Evolutionary conservation across 306 rosid species (phyloP), one percentile per base, ranked within the genome.

Genomic region (Mimosa pudica): DNA sequence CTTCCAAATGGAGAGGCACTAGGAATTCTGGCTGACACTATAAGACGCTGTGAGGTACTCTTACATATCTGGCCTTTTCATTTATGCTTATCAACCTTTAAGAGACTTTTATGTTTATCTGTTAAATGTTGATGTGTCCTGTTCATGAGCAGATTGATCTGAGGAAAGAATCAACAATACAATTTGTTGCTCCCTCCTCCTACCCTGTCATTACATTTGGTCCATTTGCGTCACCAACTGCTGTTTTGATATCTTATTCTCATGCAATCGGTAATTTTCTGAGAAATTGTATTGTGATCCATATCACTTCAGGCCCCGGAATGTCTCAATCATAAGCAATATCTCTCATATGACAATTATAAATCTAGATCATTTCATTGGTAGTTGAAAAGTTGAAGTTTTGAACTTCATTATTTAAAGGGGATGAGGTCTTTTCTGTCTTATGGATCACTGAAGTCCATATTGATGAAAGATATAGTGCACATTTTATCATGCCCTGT

Each of bases 21-120:
- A 24, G 97, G 98, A 57, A 57, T 92, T 82, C 96, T 94, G 54
- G 98, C 96, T 48, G 98, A 94, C 84, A 94, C 98, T 69, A 85
- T 94, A 24, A 86, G 80, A 72, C 97, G 96, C 48, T 94, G 98
- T 80, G 97, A 94, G 98, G 98, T 94, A 86, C 82, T 79, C 57
- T 73, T n/a, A 41, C 77, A 52, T 24, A 24, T 78, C 66, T 81
- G 76, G 30, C 47, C 61, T 70, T 74, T 49, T 73, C 48, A 77
- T 85, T n/a, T 79, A 12, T 74, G 62, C 74, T 61, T 57, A 62
- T 81, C 70, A 36, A 71, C 57, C 73, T 80, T 76, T 33, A 52
- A 51, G 45, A 62, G 70, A 77, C 30, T n/a, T 63, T 46, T 68
- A 62, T 57, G 73, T 18, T 69, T 74, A 70, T 60, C 12, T 73